These are phyloP conservation scores for Mycena olivaceomarginata DNA, from an alignment of 768 basidiomycete genomes.

Conservation along the genomic window DNA sequence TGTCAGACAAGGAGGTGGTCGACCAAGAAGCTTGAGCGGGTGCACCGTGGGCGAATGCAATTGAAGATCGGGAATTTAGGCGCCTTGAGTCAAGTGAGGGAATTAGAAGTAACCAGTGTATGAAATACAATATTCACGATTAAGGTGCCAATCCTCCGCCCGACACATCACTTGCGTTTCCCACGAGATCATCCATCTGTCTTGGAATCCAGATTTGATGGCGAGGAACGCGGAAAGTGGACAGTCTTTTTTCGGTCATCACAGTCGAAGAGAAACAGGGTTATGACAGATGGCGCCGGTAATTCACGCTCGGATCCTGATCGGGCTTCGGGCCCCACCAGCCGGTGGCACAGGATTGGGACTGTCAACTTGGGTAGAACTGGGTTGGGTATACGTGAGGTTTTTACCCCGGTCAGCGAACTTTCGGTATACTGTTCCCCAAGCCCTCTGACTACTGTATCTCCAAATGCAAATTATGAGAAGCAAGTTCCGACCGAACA, in stretches of 20 bases:
- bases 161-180: neutral
- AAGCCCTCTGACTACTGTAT: neutral
- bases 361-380: neutral
- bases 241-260: neutral
- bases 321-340: constrained; percentile 7
- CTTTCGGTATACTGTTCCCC: neutral
- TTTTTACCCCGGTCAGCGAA: neutral
- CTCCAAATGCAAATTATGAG: neutral
- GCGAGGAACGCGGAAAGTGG: constrained; percentile 31
- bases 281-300: constrained; percentile 1
- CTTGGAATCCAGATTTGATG: constrained; percentile 10
- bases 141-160: neutral
- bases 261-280: neutral
- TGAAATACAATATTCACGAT: too few relatives aligned
- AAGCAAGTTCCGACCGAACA: neutral
- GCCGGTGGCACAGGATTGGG: neutral
- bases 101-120: neutral
- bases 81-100: neutral
- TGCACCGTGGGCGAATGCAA: neutral
- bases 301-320: neutral
- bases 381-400: neutral
- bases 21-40: neutral
- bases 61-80: neutral
- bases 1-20: constrained; percentile 7
- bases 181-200: constrained; percentile 7